Conservation (phyloP, 352 stramenopile genomes). For the Pythium scleroteichum region DNA sequence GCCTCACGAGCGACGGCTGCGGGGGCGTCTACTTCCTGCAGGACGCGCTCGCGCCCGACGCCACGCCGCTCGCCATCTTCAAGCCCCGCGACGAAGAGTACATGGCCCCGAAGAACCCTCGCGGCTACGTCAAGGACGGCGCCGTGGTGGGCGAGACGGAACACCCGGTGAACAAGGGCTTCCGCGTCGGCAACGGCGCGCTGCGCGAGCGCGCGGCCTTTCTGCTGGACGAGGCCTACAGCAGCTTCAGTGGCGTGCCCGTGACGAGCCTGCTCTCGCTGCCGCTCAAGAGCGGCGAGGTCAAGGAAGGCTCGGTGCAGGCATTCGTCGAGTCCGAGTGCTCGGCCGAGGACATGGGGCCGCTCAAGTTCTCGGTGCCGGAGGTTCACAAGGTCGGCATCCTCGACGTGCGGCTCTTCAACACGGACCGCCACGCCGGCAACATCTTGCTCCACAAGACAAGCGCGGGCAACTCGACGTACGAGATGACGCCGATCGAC, state of each 20-base stretch:
- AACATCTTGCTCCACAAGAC: conserved; percentile 79
- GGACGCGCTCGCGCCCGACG: conserved; percentile 26
- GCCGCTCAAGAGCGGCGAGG: conserved; percentile 40
- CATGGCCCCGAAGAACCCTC: conserved; percentile 98
- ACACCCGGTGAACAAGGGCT: conserved; percentile 84
- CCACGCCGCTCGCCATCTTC: conserved; percentile 85
- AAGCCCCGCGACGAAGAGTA: conserved; percentile 99
- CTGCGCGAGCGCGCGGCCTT: conserved; percentile 83
- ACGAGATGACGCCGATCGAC: conserved; percentile 86
- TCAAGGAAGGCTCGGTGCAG: conserved; percentile 88
- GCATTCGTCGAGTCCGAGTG: conserved; percentile 78
- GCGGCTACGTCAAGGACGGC: conserved; percentile 90
- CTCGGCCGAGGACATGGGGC: conserved; percentile 87
- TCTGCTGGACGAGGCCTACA: conserved; percentile 77
- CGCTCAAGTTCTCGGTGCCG: conserved; percentile 80
- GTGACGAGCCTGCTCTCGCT: conserved; percentile 78
- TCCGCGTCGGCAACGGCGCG: conserved; percentile 84
- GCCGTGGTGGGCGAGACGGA: conserved; percentile 77
- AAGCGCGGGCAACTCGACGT: conserved; percentile 54
- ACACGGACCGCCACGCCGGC: conserved; percentile 86
- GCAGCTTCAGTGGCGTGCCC: conserved; percentile 82
- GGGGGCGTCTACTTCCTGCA: conserved; percentile 72
- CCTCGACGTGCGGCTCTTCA: conserved; percentile 87
- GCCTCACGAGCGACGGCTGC: conserved; percentile 79
- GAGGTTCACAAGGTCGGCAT: conserved; percentile 91